Evolutionary conservation across 345 rosid species (phyloP), one percentile per base, ranked within the genome.

Genomic region (Citrus medica): DNA sequence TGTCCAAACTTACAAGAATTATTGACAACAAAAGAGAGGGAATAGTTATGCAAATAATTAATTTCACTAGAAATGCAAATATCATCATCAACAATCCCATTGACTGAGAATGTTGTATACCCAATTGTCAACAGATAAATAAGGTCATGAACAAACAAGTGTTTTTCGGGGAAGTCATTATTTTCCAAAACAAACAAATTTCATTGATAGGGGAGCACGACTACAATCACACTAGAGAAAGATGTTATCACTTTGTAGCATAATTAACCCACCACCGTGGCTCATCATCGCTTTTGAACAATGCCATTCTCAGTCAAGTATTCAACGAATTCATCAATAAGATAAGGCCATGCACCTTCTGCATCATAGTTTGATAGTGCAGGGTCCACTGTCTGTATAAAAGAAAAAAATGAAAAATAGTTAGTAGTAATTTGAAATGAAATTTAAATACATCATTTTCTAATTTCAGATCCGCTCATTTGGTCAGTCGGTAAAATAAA

Each of bases 271-370:
- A 33, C 46, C 35, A 19, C 13, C 3, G 25, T 21, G 13, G 30
- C 32, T 32, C 69, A 22, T 80, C 80, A 82, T 73, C 71, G 58
- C 67, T 82, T 88, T 69, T 82, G 87, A 59, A 84, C 74, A 55
- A 92, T 82, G 74, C 80, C 83, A 76, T 87, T 93, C 85, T 94
- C 98, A 48, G 83, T 69, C 90, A 92, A 81, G 86, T 92, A 94
- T 74, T 96, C 99, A n/a, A 90, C 98, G 25, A 96, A 96, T 81
- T 96, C 99, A 78, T 96, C 99, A 7, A 92, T 92, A 64, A 96
- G 97, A 83, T 94, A 94, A 1, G 99, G 98, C 99, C 99, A 96
- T 19, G 98, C 99, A 74, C 98, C 98, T 86, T 96, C 98, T 0
- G 97, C 89, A 35, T 92, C 98, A 67, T 96, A 96, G 74, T 91